Conservation (phyloP, 2,329 filamentous ascomycete species). For the Decorospora gaudefroyi region DNA sequence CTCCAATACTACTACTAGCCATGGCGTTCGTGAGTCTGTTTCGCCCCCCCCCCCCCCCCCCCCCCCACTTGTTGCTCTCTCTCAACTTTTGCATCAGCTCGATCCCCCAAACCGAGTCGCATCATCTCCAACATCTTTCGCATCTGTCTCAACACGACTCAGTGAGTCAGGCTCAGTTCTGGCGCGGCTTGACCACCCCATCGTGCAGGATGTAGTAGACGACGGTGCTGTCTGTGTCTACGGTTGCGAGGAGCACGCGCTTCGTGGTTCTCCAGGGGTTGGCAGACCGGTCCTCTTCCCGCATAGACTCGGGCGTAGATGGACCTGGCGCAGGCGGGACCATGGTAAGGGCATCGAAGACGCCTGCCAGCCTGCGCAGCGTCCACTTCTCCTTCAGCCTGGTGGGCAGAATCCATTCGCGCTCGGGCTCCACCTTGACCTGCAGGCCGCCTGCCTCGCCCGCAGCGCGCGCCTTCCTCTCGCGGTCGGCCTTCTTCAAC, state of each 20-base stretch:
- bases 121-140: slow-evolving; percentile 18
- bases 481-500: slow-evolving; percentile 61
- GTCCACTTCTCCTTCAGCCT: slow-evolving; percentile 75
- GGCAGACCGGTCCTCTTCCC: slow-evolving; percentile 14
- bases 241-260: slow-evolving; percentile 71
- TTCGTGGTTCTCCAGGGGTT: slow-evolving; percentile 60
- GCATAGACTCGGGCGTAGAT: slow-evolving; percentile 12
- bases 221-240: slow-evolving; percentile 80
- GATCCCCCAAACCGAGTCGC: background rate
- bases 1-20: too few species aligned
- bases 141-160: slow-evolving; percentile 10
- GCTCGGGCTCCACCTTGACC: slow-evolving; percentile 49
- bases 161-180: slow-evolving; percentile 61
- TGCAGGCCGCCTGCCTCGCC: slow-evolving; percentile 50
- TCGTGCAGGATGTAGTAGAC: slow-evolving; percentile 86
- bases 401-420: slow-evolving; percentile 77
- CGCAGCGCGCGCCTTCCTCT: slow-evolving; percentile 49
- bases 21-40: background rate
- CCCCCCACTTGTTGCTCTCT: background rate
- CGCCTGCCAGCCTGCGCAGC: slow-evolving; percentile 64
- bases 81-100: background rate
- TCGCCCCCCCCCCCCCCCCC: too few species aligned
- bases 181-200: slow-evolving; percentile 82
- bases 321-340: slow-evolving; percentile 50
- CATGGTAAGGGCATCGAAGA: slow-evolving; percentile 64